These are phyloP conservation scores for Heracleum sosnowskyi DNA, from an alignment of 129 eudicot genomes.

Conservation along the genomic window DNA sequence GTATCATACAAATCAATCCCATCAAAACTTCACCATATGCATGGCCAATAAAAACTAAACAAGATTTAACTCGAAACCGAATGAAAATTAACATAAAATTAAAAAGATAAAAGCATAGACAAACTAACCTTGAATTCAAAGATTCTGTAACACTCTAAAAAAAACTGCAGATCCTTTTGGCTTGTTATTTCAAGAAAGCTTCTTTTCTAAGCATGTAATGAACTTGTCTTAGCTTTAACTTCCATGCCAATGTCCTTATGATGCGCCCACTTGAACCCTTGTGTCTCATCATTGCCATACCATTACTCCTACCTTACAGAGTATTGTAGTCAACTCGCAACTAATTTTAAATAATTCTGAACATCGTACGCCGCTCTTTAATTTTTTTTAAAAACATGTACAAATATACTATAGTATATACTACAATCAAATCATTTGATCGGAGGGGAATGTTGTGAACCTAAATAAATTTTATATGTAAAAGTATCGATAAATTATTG, in stretches of 20 bases:
- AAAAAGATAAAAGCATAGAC: not conserved
- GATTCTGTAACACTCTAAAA: not conserved
- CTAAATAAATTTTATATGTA: not conserved
- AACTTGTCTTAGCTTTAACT: slow-evolving; percentile 5
- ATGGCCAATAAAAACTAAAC: not conserved
- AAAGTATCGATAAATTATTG: not conserved
- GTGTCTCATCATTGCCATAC: slow-evolving; percentile 40
- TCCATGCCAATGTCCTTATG: slow-evolving; percentile 67
- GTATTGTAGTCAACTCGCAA: slow-evolving; percentile 18
- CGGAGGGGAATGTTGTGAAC: not conserved
- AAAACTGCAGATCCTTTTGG: not conserved
- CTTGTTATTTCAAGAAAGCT: not conserved
- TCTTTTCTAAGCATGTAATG: not conserved
- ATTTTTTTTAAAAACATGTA: not conserved
- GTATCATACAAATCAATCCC: not conserved
- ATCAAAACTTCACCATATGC: not conserved
- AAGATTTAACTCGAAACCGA: not conserved
- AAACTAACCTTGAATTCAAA: not conserved
- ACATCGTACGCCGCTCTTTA: slow-evolving; percentile 19
- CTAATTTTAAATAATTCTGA: not conserved
- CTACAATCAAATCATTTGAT: not conserved
- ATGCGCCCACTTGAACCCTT: slow-evolving; percentile 54
- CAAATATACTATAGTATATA: not conserved
- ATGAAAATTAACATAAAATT: not conserved
- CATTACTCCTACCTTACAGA: slow-evolving; percentile 17